Conservation (phyloP, 305 asterid genomes). For the Stenogyne calaminthoides region DNA sequence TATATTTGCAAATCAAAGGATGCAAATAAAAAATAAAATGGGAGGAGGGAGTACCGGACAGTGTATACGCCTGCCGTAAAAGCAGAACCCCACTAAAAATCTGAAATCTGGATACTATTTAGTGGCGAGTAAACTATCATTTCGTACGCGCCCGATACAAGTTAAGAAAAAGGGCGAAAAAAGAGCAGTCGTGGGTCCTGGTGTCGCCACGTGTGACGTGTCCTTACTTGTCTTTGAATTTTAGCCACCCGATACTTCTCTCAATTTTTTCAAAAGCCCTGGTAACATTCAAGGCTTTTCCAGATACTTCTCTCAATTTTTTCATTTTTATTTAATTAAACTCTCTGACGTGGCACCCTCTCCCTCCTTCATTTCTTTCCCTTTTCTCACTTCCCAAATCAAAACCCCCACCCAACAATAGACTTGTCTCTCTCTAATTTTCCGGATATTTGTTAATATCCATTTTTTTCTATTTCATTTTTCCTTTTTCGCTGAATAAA, state of each 20-base stretch:
- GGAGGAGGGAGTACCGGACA: too few relatives aligned
- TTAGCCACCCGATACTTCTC: conserved; percentile 32
- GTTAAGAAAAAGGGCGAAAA: conserved; percentile 9
- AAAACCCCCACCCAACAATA: background rate
- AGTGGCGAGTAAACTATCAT: background rate
- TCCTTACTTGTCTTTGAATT: conserved; percentile 3
- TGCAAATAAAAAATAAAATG: too few relatives aligned
- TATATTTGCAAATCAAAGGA: too few relatives aligned
- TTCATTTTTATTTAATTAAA: background rate
- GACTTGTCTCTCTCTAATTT: background rate
- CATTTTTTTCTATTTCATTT: background rate
- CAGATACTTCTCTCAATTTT: conserved; percentile 17
- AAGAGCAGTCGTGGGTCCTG: conserved; percentile 25
- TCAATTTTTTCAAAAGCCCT: background rate
- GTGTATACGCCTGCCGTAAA: background rate
- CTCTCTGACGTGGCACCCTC: conserved; percentile 25
- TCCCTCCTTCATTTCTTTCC: conserved; percentile 8
- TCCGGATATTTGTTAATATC: conserved; percentile 13
- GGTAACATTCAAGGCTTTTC: too few relatives aligned
- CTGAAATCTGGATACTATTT: background rate
- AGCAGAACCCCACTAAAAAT: background rate
- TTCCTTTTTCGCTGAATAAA: background rate
- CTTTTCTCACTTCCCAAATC: background rate
- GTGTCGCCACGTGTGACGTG: conserved; percentile 32
- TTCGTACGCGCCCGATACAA: background rate